phyloP scores from a whole-genome alignment of 768 basidiomycete species.

The Hygrocybe punicea region DNA sequence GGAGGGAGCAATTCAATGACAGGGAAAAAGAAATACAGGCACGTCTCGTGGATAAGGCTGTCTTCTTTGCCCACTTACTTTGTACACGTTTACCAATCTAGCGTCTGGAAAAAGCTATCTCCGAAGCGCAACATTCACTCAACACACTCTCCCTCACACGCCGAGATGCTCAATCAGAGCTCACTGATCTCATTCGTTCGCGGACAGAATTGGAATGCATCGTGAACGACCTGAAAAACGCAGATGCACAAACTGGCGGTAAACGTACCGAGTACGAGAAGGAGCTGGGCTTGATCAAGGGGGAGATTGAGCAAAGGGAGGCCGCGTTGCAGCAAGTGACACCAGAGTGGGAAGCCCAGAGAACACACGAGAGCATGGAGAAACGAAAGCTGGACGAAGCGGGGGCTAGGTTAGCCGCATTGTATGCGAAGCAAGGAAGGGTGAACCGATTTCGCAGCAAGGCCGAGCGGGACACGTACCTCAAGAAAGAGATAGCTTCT shows the following conservation, averaged over 20 bases:
- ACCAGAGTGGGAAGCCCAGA: constrained; percentile 67
- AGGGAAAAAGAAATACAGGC: constrained; percentile 87
- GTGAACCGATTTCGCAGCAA: constrained; percentile 79
- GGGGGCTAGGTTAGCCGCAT: constrained; percentile 61
- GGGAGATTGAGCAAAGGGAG: constrained; percentile 63
- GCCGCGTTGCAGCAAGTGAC: constrained; percentile 55
- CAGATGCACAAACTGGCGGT: constrained; percentile 61
- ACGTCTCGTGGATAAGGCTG: constrained; percentile 2
- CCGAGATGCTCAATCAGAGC: constrained; percentile 74
- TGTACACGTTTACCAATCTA: constrained; percentile 31
- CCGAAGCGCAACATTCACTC: constrained; percentile 63
- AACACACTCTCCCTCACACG: constrained; percentile 70
- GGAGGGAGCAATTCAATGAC: constrained; percentile 76
- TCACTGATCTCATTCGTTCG: constrained; percentile 80
- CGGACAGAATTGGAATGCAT: constrained; percentile 85
- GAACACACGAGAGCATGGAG: constrained; percentile 49
- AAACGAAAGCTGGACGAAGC: constrained; percentile 71
- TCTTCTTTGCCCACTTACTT: no score
- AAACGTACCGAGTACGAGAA: constrained; percentile 58
- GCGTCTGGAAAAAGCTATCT: constrained; percentile 71
- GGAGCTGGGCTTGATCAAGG: constrained; percentile 61
- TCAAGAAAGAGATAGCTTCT: constrained; percentile 73
- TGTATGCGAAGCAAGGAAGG: constrained; percentile 91
- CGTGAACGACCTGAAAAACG: constrained; percentile 70
- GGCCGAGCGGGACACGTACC: constrained; percentile 77